Percentiles rank a stretch among this genome's conserved stretches.
phyloP scores from a whole-genome alignment of 441 rosid species.

The Theobroma grandiflorum region DNA sequence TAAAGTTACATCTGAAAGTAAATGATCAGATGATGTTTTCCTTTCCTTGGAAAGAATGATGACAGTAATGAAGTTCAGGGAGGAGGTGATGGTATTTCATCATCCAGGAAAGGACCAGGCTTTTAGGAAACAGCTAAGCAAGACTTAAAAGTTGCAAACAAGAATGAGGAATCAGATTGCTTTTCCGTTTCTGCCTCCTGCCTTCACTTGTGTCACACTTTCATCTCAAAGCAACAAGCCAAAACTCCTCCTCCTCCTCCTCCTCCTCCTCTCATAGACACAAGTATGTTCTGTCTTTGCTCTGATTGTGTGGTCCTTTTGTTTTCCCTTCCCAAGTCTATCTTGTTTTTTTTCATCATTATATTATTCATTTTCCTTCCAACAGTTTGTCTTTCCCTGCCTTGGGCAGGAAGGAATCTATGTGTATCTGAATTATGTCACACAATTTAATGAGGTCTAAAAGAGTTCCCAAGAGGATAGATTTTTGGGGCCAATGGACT shows the following conservation, averaged over 20 bases:
- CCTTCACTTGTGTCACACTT: background rate
- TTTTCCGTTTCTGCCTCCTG: background rate
- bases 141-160: background rate
- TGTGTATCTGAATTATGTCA: background rate
- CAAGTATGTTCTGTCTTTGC: background rate
- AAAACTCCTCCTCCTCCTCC: background rate
- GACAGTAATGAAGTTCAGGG: too few relatives aligned
- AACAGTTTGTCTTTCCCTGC: background rate
- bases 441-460: background rate
- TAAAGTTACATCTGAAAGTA: background rate
- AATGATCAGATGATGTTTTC: background rate
- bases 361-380: background rate
- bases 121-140: slow-evolving; percentile 13
- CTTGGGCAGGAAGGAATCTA: background rate
- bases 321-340: background rate
- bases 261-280: background rate
- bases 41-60: background rate
- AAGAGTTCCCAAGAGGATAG: background rate
- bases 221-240: background rate
- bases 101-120: background rate
- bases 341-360: background rate
- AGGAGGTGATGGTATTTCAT: background rate
- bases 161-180: background rate
- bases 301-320: background rate
- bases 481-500: background rate